Evolutionary conservation across 129 eudicot species (phyloP).

Genomic region (Logfia minima): DNA sequence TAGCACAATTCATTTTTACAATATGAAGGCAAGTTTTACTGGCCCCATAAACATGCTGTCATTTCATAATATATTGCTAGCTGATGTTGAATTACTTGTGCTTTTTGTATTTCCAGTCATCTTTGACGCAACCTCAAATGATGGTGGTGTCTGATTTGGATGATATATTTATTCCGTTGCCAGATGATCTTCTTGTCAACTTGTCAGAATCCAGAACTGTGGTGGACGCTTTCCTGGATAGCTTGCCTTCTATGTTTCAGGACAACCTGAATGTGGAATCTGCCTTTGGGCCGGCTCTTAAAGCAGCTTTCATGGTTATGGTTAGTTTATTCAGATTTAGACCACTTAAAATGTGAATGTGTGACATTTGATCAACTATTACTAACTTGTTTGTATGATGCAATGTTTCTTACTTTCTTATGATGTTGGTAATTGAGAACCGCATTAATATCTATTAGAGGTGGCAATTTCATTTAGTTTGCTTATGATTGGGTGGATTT

Average conservation of each 20-base stretch:
- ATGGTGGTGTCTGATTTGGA: slow-evolving; percentile 96
- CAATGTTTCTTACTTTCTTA: not conserved
- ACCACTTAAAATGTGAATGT: not conserved
- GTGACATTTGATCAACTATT: not conserved
- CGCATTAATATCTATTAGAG: not conserved
- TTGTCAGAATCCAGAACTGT: slow-evolving; percentile 88
- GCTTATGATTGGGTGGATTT: not conserved
- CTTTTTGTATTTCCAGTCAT: slow-evolving; percentile 54
- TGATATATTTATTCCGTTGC: slow-evolving; percentile 87
- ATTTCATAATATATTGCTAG: slow-evolving; percentile 1
- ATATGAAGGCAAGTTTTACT: slow-evolving; percentile 71
- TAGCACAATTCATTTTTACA: slow-evolving; percentile 83
- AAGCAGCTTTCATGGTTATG: slow-evolving; percentile 92
- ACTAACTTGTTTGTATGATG: slow-evolving; percentile 1
- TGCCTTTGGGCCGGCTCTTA: slow-evolving; percentile 96
- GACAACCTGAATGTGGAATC: slow-evolving; percentile 85
- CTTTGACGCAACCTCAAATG: slow-evolving; percentile 90
- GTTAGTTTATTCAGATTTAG: slow-evolving; percentile 37
- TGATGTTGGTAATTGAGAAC: slow-evolving; percentile 7
- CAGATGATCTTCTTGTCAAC: slow-evolving; percentile 95
- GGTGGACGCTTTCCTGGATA: slow-evolving; percentile 81
- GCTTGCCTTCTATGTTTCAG: slow-evolving; percentile 87
- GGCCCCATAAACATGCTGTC: not conserved
- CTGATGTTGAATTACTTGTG: slow-evolving; percentile 18
- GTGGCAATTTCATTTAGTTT: not conserved